Percentiles rank a stretch among this genome's conserved stretches.
Conservation (phyloP, 1,284 basidiomycete species). For the Pseudozyma thailandica region DNA sequence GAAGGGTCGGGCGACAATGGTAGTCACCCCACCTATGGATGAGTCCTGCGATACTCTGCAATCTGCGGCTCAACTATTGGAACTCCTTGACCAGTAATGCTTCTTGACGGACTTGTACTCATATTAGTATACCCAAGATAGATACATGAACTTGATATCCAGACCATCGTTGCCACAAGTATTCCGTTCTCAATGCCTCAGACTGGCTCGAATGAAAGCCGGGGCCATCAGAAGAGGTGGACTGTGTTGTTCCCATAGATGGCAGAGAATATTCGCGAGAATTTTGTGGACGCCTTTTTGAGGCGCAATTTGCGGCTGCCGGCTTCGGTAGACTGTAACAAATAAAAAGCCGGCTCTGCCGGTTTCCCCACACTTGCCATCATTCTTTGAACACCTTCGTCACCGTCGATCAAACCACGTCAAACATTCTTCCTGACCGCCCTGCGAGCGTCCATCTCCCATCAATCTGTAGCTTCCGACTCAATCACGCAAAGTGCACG, state of each 20-base stretch:
- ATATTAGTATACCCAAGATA: not conserved
- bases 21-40: constrained; percentile 5
- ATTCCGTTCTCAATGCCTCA: too few species aligned
- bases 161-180: too few species aligned
- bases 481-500: too few species aligned
- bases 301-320: too few species aligned
- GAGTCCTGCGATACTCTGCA: not conserved
- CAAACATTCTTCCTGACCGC: not conserved
- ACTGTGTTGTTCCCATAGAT: too few species aligned
- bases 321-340: not conserved
- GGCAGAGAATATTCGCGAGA: too few species aligned
- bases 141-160: not conserved
- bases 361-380: not conserved
- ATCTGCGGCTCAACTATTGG: constrained; percentile 16
- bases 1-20: constrained; percentile 18
- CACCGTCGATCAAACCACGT: not conserved
- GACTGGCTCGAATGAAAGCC: too few species aligned
- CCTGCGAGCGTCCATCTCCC: too few species aligned
- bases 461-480: too few species aligned
- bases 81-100: constrained; percentile 6
- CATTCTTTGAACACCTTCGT: not conserved
- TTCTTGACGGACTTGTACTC: not conserved
- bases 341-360: not conserved
- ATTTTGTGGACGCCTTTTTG: not conserved
- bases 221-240: too few species aligned